Evolutionary conservation across 202 grass and related monocot genomes (phyloP), one percentile per base, ranked within the genome.

Genomic region (Sporobolus alterniflorus): DNA sequence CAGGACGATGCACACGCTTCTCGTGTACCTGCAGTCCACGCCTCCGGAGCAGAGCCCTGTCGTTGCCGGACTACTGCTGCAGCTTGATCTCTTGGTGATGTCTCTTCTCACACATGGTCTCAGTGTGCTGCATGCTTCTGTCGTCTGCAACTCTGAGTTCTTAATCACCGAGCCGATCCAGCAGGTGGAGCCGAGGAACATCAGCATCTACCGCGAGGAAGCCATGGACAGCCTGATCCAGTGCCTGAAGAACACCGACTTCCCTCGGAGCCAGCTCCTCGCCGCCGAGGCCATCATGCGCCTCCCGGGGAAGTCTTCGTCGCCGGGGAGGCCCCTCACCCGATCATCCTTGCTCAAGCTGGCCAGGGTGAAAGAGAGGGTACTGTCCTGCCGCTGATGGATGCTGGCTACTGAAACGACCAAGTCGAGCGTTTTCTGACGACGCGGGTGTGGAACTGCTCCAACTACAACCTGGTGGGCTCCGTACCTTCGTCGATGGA

Each of bases 121-220:
- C n/a, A n/a, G n/a, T n/a, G n/a, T n/a, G n/a, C n/a, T n/a, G n/a
- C n/a, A n/a, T n/a, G n/a, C n/a, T n/a, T n/a, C n/a, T n/a, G n/a
- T n/a, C n/a, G n/a, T n/a, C n/a, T n/a, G n/a, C n/a, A n/a, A n/a
- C n/a, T n/a, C n/a, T n/a, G n/a, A n/a, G n/a, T n/a, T n/a, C n/a
- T n/a, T n/a, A n/a, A n/a, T n/a, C n/a, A n/a, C n/a, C n/a, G n/a
- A n/a, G n/a, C n/a, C n/a, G n/a, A n/a, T n/a, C n/a, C n/a, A n/a
- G n/a, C n/a, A n/a, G n/a, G n/a, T 91, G 44, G 88, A 94, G 51
- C 92, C 88, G 77, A 91, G 88, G 77, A 94, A 94, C 78, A 89
- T 89, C 2, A 94, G 88, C 73, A 86, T 94, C 71, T 94, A 94
- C 65, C 66, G 88, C 1, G 92, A 94, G 74, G 92, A 94, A 73